Base-by-base conservation (phyloP, 208 protist genomes). In the Tritrichomonas musculus region DNA sequence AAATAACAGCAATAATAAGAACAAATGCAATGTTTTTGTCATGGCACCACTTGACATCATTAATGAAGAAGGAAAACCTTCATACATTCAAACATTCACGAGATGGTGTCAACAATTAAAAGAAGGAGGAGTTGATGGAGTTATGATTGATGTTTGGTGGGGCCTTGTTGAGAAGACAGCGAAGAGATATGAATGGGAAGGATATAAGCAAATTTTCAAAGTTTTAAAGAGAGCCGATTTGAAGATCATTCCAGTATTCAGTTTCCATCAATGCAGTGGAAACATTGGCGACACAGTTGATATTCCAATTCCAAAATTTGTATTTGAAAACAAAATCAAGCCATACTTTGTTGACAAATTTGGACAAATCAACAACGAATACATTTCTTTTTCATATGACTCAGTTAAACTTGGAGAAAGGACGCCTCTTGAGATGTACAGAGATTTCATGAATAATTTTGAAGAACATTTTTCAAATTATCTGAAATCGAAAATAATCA, bases 261-360 rank as follows among this genome's bases (percentile, higher is more conserved):
- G 33, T 30, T 77, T 95, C 92, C 92, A 97, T 88, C 75, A 95
- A 92, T 97, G 96, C 88, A 96, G 96, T 50, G 96, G 94, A 14
- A 97, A 97, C 93, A 95, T 97, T 50, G 96, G 96, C 66, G 96
- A 97, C 73, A 17, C 11, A 17, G 95, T 93, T 93, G 93, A 96
- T 88, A 96, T 97, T 75, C 49, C 93, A 44, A 84, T 97, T n/a
- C 96, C 96, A 30, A 5, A 27, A 11, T 97, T 94, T 94, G 95
- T 97, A 20, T 72, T 93, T 20, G 2, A 47, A 33, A 66, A 94
- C 92, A 94, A 5, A 20, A 27, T 94, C 1, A 36, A 92, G 25
- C 55, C 64, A 92, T 97, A 75, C 50, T 97, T 97, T 88, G 94
- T 75, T 14, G 96, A 97, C 93, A 41, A 65, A 47, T 1, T 93